Conservation (phyloP, 192 early-diverging fungal species). For the Mortierella claussenii region DNA sequence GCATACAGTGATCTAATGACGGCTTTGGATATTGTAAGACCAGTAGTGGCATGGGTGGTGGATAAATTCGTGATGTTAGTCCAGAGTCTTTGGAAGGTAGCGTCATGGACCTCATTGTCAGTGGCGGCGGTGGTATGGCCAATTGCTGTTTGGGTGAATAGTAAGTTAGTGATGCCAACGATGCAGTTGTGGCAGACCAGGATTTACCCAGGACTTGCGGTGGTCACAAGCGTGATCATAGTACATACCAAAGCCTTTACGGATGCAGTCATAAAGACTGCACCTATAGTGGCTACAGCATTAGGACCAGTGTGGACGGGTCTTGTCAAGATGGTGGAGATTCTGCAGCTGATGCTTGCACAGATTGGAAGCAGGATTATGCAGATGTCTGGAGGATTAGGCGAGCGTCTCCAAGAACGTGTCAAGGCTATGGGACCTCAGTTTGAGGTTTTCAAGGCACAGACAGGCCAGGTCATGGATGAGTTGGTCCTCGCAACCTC, state of each 20-base stretch:
- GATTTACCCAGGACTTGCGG: slow-evolving; percentile 5
- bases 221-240: neutral
- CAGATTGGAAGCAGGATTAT: neutral
- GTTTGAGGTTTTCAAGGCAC: slow-evolving; percentile 28
- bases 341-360: slow-evolving; percentile 1
- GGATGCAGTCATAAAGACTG: neutral
- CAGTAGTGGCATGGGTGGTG: slow-evolving; percentile 25
- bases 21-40: slow-evolving; percentile 28
- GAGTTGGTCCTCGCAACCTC: slow-evolving; percentile 16
- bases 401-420: slow-evolving; percentile 12
- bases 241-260: slow-evolving; percentile 1
- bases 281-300: neutral
- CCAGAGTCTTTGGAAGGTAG: slow-evolving; percentile 21
- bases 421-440: slow-evolving; percentile 14
- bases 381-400: slow-evolving; percentile 18
- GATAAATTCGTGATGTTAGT: slow-evolving; percentile 19
- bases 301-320: slow-evolving; percentile 22
- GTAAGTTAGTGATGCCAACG: slow-evolving; percentile 8
- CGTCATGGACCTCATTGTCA: slow-evolving; percentile 26
- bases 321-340: slow-evolving; percentile 9
- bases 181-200: slow-evolving; percentile 14
- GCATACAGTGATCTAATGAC: slow-evolving; percentile 33
- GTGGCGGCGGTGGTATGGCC: slow-evolving; percentile 9
- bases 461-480: slow-evolving; percentile 17
- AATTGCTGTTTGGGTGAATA: slow-evolving; percentile 2